Evolutionary conservation across 177 flowering plant species (phyloP), one percentile per base, ranked within the genome.

Genomic region (Tripterygium wilfordii): DNA sequence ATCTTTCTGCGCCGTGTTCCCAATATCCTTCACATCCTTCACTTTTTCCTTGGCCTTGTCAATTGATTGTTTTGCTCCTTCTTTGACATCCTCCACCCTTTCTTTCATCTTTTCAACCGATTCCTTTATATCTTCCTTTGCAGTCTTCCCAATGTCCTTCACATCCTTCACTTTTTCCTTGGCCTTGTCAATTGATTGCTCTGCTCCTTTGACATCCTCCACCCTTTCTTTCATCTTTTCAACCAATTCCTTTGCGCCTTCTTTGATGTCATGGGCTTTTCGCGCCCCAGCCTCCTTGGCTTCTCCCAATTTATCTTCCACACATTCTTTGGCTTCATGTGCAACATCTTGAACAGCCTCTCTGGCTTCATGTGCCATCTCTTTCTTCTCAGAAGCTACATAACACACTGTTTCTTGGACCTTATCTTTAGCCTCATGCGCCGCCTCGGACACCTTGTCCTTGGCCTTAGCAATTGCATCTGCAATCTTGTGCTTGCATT

Each of bases 401-500:
- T n/a, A n/a, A n/a, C n/a, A n/a, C n/a, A n/a, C n/a, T n/a, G n/a
- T n/a, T n/a, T n/a, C n/a, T 2, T 18, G 8, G 1, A 36, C 29
- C 28, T 14, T 41, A 10, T 61, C 62, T 28, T 45, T 31, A 2
- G 41, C 63, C 1, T 49, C 65, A 8, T 46, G 31, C 1, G 35
- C 56, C 9, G 19, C 32, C 42, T 53, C 64, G 0, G 35, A 1
- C 7, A 48, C 72, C 36, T 36, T 57, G 29, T 67, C 79, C 41
- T 62, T 70, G 3, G 77, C 77, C 28, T 42, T 64, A 10, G 56
- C 66, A 1, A 74, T 19, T 0, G 57, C 68, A 2, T 57, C 59
- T 0, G 71, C 66, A 0, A 80, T 45, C 61, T 45, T 76, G 20
- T 75, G 70, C 63, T 62, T 83, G 56, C 92, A 86, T 35, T 62